Base-by-base conservation (phyloP, 495 filamentous ascomycete genomes). In the Elaphomyces granulatus region DNA sequence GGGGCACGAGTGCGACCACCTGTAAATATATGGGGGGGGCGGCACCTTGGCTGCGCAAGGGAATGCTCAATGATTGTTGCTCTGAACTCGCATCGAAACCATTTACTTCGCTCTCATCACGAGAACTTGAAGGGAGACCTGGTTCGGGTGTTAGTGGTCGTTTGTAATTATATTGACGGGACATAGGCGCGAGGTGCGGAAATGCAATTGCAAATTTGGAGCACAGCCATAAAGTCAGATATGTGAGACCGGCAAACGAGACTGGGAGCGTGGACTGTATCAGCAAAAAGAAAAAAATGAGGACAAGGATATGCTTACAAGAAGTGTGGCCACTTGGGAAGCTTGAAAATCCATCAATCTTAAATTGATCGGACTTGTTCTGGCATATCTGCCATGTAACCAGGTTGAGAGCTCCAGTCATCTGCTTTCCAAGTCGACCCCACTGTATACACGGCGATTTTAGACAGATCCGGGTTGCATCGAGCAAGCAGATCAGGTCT, bases 261-360 rank as follows among this genome's bases (percentile, higher is more conserved):
- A 73, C 74, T 80, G 32, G 28, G 41, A 15, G n/a, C n/a, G n/a
- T n/a, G n/a, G n/a, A n/a, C n/a, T n/a, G 23, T 28, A 36, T 10
- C 4, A 3, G 34, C 16, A 50, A 42, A 37, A 16, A 32, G 15
- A 17, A 15, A 19, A 19, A 4, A 23, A 37, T 8, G 14, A 28
- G 8, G 8, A 34, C 6, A 14, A 3, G 10, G 20, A 43, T 15
- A 18, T 26, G 65, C 72, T 45, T 59, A 77, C 76, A 68, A 19
- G 75, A 77, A n/a, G 77, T 56, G 58, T 83, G 78, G 0, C 79
- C 79, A 52, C 72, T 77, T 0, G 79, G 79, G 45, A 80, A 83
- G 42, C 71, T 76, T 4, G 70, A 47, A 47, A 83, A 83, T 1
- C 76, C 79, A 56, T 81, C 75, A 0, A 64, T 46, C 2, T 68